A percentile compares a stretch with the other conserved stretches of the same genome.
phyloP scores from a whole-genome alignment of 2,329 filamentous ascomycete genomes.

The Hymenoscyphus fructigenus region DNA sequence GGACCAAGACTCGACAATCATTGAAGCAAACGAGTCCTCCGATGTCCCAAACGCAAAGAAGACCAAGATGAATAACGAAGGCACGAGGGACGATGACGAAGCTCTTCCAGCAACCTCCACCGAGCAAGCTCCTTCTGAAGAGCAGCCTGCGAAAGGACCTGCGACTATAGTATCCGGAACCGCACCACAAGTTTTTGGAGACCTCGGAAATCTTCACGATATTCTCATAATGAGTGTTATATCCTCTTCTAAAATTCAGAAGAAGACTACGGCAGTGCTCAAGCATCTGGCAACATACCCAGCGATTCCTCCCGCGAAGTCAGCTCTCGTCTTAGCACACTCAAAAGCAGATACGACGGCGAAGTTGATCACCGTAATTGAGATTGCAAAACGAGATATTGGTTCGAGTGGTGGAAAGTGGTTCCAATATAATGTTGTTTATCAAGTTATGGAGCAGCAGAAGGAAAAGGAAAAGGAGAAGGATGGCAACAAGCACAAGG shows the following conservation, averaged over 20 bases:
- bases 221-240: constrained; percentile 55
- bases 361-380: constrained; percentile 68
- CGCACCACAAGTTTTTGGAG: constrained; percentile 37
- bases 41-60: background rate
- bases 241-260: constrained; percentile 56
- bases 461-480: constrained; percentile 29
- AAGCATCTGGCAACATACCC: constrained; percentile 28
- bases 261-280: constrained; percentile 36
- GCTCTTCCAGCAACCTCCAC: background rate
- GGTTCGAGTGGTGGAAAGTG: constrained; percentile 44
- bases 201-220: constrained; percentile 38
- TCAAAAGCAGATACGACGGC: constrained; percentile 44
- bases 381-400: constrained; percentile 62
- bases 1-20: background rate
- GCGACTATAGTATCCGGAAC: background rate
- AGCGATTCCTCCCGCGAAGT: constrained; percentile 31
- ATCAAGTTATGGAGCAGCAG: constrained; percentile 23
- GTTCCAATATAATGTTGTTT: constrained; percentile 41
- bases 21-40: background rate
- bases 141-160: constrained; percentile 2
- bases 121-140: background rate
- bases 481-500: constrained; percentile 14
- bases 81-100: background rate
- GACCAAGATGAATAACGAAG: background rate
- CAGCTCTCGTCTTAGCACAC: constrained; percentile 41